Evolutionary conservation across 345 rosid species (phyloP).

Genomic region (Eucalyptus brandiana): DNA sequence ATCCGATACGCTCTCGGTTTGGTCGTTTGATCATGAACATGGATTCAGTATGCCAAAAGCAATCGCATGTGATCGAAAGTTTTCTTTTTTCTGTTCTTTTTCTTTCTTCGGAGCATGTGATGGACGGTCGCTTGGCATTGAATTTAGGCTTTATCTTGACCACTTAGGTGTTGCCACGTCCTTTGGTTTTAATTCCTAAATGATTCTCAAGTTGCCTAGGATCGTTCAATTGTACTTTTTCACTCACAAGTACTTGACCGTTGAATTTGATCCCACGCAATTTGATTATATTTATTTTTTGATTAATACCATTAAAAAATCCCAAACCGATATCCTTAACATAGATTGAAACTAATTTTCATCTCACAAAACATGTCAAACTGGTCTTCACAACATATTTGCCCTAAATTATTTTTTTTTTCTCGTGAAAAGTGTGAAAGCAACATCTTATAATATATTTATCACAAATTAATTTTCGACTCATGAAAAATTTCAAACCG

Average conservation of each 20-base stretch:
- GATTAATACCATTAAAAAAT: accelerated
- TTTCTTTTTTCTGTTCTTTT: not conserved
- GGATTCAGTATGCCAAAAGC: not conserved
- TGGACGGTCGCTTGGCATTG: not conserved
- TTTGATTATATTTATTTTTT: too few relatives aligned
- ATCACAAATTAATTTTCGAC: accelerated
- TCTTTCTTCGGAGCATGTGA: not conserved
- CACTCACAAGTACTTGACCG: not conserved
- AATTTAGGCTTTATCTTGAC: not conserved
- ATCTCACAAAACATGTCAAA: accelerated
- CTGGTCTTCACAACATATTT: accelerated
- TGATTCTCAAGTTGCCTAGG: not conserved
- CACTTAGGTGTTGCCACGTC: not conserved
- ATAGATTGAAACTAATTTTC: too few relatives aligned
- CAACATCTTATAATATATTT: accelerated
- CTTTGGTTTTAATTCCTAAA: not conserved
- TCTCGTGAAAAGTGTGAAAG: accelerated
- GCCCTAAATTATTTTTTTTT: too few relatives aligned
- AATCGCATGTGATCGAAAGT: not conserved
- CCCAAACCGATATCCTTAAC: accelerated
- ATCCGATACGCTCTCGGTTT: not conserved
- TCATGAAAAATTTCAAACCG: accelerated
- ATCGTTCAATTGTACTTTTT: not conserved
- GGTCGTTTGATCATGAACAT: not conserved
- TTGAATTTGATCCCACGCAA: not conserved